Evolutionary conservation across 108 stramenopile species (phyloP).

Genomic region (Pseudonitzschia multiseries): DNA sequence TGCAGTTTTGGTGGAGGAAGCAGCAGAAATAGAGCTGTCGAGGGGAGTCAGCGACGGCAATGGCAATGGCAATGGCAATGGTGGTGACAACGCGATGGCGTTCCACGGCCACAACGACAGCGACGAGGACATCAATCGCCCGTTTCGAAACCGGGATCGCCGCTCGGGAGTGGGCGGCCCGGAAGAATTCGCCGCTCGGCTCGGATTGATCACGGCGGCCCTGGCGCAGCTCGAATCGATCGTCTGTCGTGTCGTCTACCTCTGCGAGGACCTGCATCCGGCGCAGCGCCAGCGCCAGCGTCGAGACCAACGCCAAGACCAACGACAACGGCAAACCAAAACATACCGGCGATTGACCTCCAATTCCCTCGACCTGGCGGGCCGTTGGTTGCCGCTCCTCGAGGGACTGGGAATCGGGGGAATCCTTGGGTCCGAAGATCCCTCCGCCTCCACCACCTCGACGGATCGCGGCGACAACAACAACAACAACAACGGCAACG

Average conservation of each 20-base stretch:
- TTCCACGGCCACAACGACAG: not conserved
- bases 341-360: slow-evolving; percentile 44
- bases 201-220: slow-evolving; percentile 54
- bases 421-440: slow-evolving; percentile 26
- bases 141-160: not conserved
- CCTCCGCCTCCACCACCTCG: too few relatives aligned
- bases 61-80: not conserved
- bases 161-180: slow-evolving; percentile 5
- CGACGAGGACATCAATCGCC: not conserved
- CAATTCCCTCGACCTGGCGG: slow-evolving; percentile 60
- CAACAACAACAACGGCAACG: slow-evolving; percentile 1
- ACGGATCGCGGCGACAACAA: slow-evolving; percentile 1
- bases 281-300: not conserved
- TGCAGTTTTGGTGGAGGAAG: not conserved
- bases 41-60: not conserved
- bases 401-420: slow-evolving; percentile 57
- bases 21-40: not conserved
- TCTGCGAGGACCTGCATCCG: not conserved
- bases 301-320: not conserved
- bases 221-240: slow-evolving; percentile 64
- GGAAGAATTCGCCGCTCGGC: slow-evolving; percentile 49
- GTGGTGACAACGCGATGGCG: not conserved
- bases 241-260: slow-evolving; percentile 54
- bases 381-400: slow-evolving; percentile 48
- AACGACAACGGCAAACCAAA: not conserved